Evolutionary conservation across 2,329 filamentous ascomycete genomes (phyloP), one percentile per base, ranked within the genome.

Genomic region (Neocucurbitaria cava): DNA sequence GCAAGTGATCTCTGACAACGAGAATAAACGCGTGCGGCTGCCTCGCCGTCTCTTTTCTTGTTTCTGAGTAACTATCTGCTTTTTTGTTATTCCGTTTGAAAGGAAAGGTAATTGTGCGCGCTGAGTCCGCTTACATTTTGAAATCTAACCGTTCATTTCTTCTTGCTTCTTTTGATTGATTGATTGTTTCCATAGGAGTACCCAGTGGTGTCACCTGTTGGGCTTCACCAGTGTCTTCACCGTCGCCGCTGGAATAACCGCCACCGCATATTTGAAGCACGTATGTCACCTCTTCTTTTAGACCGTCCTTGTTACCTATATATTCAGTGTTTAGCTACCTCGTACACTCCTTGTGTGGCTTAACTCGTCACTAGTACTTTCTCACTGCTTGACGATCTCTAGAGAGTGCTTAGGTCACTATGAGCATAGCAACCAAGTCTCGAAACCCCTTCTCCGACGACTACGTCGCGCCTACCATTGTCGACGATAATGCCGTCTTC

Each of bases 361-460:
- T 30, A 43, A 30, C 21, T 30, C 21, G 11, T 21, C 5, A 23
- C 20, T 11, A 26, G 20, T 23, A 8, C 21, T 26, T 11, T 18
- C n/a, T 40, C 21, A 11, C 7, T 23, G 10, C 10, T 23, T 23
- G 31, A 17, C 31, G 31, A 2, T n/a, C 3, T 35, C 13, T 13
- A n/a, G 5, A 35, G 31, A 17, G 31, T 1, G 13, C 15, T 35
- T 8, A 13, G 13, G 31, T 35, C 15, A n/a, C 31, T 35, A 48
- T 28, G 33, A 41, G 13, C 26, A 24, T 13, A 9, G 15, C 44
- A 39, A 51, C 48, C 13, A 44, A 38, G 45, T 36, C 52, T 10
- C 35, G 23, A 11, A 49, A 58, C 31, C 61, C 62, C 7, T 58
- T 62, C 56, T 43, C 35, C 44, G 56, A 60, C 26, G 10, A 39